A percentile compares a stretch with the other conserved stretches of the same genome.
phyloP scores from a whole-genome alignment of 441 rosid species.

The Erodium moschatum region DNA sequence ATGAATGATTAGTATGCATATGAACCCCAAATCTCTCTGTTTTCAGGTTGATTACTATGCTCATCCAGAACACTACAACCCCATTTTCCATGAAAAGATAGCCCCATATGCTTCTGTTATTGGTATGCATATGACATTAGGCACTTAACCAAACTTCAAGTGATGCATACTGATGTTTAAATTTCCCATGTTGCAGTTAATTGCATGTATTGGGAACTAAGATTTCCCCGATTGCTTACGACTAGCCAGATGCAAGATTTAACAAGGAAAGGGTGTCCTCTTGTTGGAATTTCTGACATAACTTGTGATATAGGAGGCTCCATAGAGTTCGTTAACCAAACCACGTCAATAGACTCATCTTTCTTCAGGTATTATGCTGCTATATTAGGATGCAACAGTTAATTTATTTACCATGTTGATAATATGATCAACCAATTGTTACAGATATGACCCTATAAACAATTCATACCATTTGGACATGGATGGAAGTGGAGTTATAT shows the following conservation, averaged over 20 bases:
- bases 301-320: slow-evolving; percentile 93
- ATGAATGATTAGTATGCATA: neutral
- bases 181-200: slow-evolving; percentile 44
- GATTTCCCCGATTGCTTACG: slow-evolving; percentile 72
- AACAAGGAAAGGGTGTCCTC: slow-evolving; percentile 49
- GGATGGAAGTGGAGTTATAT: slow-evolving; percentile 76
- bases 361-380: slow-evolving; percentile 54
- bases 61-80: slow-evolving; percentile 79
- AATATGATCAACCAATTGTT: slow-evolving; percentile 11
- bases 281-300: slow-evolving; percentile 82
- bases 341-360: slow-evolving; percentile 67
- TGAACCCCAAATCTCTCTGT: neutral
- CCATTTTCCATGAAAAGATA: slow-evolving; percentile 65
- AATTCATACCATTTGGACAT: slow-evolving; percentile 59
- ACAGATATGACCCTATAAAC: slow-evolving; percentile 54
- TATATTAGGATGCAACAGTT: too few species aligned
- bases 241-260: slow-evolving; percentile 59
- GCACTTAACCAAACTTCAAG: neutral
- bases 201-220: slow-evolving; percentile 95
- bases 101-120: slow-evolving; percentile 80
- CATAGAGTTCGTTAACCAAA: slow-evolving; percentile 64
- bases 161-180: neutral
- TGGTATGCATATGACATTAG: slow-evolving; percentile 36
- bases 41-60: slow-evolving; percentile 82
- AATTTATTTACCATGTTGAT: too few species aligned